Percentiles rank a stretch among this genome's conserved stretches.
Evolutionary conservation across 2,329 filamentous ascomycete species (phyloP).

Genomic region (Sarocladium oryzae): DNA sequence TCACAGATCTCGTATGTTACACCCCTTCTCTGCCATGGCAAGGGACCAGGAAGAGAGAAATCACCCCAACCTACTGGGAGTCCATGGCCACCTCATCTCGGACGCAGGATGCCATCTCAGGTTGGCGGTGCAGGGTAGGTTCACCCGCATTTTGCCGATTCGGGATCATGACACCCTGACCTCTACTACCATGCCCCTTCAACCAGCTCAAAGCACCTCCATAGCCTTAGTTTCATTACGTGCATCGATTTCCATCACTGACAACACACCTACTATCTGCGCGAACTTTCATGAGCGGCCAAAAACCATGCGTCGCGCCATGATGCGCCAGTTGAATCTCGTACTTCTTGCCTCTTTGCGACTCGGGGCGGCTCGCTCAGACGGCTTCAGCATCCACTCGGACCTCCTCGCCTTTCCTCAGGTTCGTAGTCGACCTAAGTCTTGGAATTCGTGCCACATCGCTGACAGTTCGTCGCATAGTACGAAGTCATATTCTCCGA

Average conservation of each 20-base stretch:
- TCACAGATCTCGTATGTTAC: no score
- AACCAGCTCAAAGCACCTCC: not conserved
- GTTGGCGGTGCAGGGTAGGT: not conserved
- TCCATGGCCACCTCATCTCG: no score
- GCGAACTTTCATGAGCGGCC: not conserved
- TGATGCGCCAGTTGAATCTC: conserved; percentile 45
- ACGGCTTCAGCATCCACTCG: conserved; percentile 76
- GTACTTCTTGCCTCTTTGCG: conserved; percentile 37
- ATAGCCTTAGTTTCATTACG: not conserved
- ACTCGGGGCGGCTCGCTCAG: conserved; percentile 42
- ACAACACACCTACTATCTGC: not conserved
- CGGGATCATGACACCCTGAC: conserved; percentile 12
- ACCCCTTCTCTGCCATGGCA: no score
- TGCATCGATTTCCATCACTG: not conserved
- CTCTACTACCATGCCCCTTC: conserved; percentile 5
- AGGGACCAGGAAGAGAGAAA: no score
- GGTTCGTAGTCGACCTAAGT: conserved; percentile 50
- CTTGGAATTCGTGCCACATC: no score
- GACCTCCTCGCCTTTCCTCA: conserved; percentile 83
- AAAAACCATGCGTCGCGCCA: conserved; percentile 18
- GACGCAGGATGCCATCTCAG: no score
- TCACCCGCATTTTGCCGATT: not conserved
- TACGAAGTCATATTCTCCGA: conserved; percentile 76
- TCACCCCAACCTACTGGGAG: no score
- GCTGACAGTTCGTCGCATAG: conserved; percentile 33